Evolutionary conservation across 202 grass and related monocot genomes (phyloP).

Genomic region (Setaria italica): DNA sequence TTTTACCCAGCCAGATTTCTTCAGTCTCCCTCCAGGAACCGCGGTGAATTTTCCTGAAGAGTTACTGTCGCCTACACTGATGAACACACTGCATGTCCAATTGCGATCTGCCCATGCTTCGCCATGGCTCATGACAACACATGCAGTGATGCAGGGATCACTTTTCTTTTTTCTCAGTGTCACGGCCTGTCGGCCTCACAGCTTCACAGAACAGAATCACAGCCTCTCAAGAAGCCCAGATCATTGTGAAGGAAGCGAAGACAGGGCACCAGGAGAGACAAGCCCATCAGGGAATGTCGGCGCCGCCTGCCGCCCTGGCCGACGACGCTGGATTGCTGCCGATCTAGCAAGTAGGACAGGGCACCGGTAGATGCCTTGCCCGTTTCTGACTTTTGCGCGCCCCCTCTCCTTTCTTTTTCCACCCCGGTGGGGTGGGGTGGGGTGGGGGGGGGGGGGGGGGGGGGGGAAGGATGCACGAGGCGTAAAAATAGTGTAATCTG

Average conservation of each 20-base stretch:
- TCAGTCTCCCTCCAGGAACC: background rate
- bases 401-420: background rate
- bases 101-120: background rate
- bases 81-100: background rate
- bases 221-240: background rate
- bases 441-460: too few relatives aligned
- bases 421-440: too few relatives aligned
- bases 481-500: background rate
- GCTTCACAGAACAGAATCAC: too few relatives aligned
- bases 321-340: background rate
- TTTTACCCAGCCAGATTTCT: background rate
- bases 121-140: constrained; percentile 40
- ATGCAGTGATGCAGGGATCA: background rate
- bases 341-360: constrained; percentile 4
- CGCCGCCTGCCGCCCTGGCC: constrained; percentile 1
- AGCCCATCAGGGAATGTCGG: constrained; percentile 49
- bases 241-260: background rate
- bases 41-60: background rate
- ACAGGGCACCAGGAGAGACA: background rate
- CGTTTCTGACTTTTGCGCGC: constrained; percentile 30
- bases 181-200: background rate
- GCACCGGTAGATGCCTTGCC: constrained; percentile 40
- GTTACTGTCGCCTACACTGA: background rate
- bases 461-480: background rate
- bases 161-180: background rate